Evolutionary conservation across 495 filamentous ascomycete genomes (phyloP).

Genomic region (Apiosordaria backusii): DNA sequence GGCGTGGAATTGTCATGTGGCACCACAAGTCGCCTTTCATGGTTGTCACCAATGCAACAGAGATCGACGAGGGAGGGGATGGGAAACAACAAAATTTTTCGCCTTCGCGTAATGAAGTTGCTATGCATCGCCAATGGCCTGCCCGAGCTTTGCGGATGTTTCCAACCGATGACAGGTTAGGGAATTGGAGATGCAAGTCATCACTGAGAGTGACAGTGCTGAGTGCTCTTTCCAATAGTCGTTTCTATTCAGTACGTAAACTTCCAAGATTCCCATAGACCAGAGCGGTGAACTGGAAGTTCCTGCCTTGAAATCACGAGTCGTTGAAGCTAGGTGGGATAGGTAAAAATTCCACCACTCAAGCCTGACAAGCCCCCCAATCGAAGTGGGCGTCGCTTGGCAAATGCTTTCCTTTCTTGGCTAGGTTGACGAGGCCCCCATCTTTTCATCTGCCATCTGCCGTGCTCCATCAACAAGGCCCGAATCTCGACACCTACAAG

Average conservation of each 20-base stretch:
- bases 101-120: constrained; percentile 11
- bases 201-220: background rate
- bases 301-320: background rate
- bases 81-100: constrained; percentile 1
- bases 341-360: too few relatives aligned
- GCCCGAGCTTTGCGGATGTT: constrained; percentile 2
- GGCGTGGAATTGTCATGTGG: constrained; percentile 27
- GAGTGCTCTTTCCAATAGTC: background rate
- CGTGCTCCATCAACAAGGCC: constrained; percentile 7
- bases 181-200: constrained; percentile 5
- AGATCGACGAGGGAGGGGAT: constrained; percentile 23
- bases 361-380: background rate
- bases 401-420: background rate
- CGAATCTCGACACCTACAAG: constrained; percentile 4
- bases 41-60: constrained; percentile 30
- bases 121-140: constrained; percentile 4
- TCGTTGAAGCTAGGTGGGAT: too few relatives aligned
- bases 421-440: constrained; percentile 3
- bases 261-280: too few relatives aligned
- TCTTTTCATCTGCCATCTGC: constrained; percentile 16
- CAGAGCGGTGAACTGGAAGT: too few relatives aligned
- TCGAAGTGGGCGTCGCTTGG: background rate
- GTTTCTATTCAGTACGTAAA: too few relatives aligned
- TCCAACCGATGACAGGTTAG: constrained; percentile 3
- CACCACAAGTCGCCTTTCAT: constrained; percentile 21